Conservation (phyloP, 1,139 yeast species). For the Casaregolazyma lundiana region DNA sequence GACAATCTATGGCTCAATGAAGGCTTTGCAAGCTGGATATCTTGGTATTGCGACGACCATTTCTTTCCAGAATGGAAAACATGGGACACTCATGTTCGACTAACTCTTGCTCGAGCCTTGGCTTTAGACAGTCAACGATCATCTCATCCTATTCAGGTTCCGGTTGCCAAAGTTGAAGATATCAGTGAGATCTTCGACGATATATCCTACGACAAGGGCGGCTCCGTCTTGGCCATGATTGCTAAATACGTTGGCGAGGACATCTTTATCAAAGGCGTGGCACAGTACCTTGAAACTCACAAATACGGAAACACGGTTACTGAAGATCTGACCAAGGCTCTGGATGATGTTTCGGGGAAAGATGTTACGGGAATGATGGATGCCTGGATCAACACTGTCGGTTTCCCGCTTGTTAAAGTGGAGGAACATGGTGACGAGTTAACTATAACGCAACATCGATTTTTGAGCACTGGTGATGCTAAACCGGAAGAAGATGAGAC, state of each 20-base stretch:
- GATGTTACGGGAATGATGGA: slow-evolving; percentile 53
- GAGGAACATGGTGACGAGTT: not conserved
- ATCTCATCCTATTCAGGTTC: slow-evolving; percentile 76
- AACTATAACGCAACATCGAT: slow-evolving; percentile 53
- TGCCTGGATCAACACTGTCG: slow-evolving; percentile 60
- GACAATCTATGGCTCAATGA: slow-evolving; percentile 79
- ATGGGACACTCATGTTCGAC: slow-evolving; percentile 58
- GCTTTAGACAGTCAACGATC: slow-evolving; percentile 63
- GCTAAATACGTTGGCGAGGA: slow-evolving; percentile 65
- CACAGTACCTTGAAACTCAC: slow-evolving; percentile 54
- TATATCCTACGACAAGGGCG: slow-evolving; percentile 71
- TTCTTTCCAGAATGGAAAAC: slow-evolving; percentile 70
- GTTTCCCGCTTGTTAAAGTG: slow-evolving; percentile 50
- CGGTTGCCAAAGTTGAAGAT: slow-evolving; percentile 69
- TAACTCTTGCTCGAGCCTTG: slow-evolving; percentile 60
- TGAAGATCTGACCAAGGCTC: slow-evolving; percentile 54
- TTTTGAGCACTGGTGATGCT: slow-evolving; percentile 54
- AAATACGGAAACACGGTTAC: slow-evolving; percentile 60
- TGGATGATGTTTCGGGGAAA: slow-evolving; percentile 50
- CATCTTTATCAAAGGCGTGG: slow-evolving; percentile 63
- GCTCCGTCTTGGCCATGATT: slow-evolving; percentile 66
- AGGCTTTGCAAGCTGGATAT: slow-evolving; percentile 81
- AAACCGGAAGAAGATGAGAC: slow-evolving; percentile 44
- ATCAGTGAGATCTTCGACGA: slow-evolving; percentile 76
- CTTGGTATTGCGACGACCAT: slow-evolving; percentile 61